These are phyloP conservation scores for Clonostachys solani DNA, from an alignment of 2,329 filamentous ascomycete genomes.

Conservation along the genomic window DNA sequence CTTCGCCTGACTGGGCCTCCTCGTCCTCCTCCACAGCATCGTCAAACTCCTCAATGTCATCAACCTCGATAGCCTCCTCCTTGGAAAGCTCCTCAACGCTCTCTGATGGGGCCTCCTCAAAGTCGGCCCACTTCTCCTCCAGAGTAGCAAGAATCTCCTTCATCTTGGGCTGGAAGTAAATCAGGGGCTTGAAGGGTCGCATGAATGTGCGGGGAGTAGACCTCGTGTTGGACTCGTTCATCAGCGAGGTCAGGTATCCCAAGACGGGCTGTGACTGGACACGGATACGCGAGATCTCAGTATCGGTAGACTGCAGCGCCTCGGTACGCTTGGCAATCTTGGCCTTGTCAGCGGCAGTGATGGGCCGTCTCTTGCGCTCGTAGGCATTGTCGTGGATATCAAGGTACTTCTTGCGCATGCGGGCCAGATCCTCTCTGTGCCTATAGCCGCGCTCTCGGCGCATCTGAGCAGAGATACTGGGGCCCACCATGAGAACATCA, in stretches of 20 bases:
- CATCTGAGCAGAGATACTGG: conserved; percentile 27
- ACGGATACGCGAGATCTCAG: conserved; percentile 27
- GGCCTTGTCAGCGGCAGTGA: conserved; percentile 1
- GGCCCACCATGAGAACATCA: conserved; percentile 29
- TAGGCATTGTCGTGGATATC: conserved; percentile 5
- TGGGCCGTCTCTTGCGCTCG: conserved; percentile 4
- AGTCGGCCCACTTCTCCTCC: conserved; percentile 34
- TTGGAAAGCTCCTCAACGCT: conserved; percentile 9
- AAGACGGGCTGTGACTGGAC: conserved; percentile 34
- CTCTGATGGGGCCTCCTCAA: conserved; percentile 15
- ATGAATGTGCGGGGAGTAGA: conserved; percentile 32
- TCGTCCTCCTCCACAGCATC: conserved; percentile 8
- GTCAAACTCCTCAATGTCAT: conserved; percentile 12
- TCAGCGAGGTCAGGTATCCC: conserved; percentile 26
- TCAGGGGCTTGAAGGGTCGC: conserved; percentile 31
- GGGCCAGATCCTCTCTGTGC: conserved; percentile 24
- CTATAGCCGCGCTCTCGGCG: conserved; percentile 28
- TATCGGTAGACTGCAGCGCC: conserved; percentile 8
- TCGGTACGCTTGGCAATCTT: conserved; percentile 16
- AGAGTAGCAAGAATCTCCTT: conserved; percentile 27
- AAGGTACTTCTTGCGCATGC: conserved; percentile 22
- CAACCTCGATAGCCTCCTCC: conserved; percentile 11
- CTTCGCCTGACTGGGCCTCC: conserved; percentile 4
- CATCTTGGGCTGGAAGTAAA: conserved; percentile 36
- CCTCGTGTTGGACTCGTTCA: conserved; percentile 27